Evolutionary conservation across 2,329 filamentous ascomycete species (phyloP).

Genomic region (Cercospora sp.): DNA sequence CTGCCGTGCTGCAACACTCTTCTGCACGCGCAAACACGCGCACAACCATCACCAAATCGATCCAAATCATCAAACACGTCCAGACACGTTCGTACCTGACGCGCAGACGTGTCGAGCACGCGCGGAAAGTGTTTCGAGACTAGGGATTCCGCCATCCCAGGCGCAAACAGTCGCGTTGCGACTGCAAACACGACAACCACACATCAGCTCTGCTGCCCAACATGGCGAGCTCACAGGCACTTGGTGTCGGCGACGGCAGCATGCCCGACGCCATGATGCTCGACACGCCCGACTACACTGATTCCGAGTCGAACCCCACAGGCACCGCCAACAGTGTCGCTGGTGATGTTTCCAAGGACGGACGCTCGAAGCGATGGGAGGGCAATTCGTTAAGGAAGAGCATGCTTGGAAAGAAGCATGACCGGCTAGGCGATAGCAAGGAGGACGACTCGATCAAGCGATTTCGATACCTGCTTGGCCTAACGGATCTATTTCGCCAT

Average conservation of each 20-base stretch:
- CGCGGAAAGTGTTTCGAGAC: conserved; percentile 12
- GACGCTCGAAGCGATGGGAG: conserved; percentile 80
- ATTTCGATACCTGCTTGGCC: conserved; percentile 89
- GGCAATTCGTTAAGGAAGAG: conserved; percentile 86
- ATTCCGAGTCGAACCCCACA: conserved; percentile 66
- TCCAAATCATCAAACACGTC: conserved; percentile 9
- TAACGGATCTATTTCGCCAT: conserved; percentile 96
- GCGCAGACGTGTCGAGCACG: conserved; percentile 15
- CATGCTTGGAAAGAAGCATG: conserved; percentile 93
- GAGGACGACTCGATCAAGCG: conserved; percentile 93
- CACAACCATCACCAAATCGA: conserved; percentile 11
- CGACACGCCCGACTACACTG: conserved; percentile 65
- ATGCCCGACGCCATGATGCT: conserved; percentile 42
- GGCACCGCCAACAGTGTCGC: conserved; percentile 79
- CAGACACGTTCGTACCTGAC: not conserved
- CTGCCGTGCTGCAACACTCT: conserved; percentile 2
- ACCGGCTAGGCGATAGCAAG: conserved; percentile 88
- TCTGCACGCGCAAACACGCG: conserved; percentile 12
- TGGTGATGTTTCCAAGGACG: conserved; percentile 71
- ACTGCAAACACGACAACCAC: not conserved
- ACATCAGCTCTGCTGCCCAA: conserved; percentile 11
- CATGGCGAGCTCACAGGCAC: conserved; percentile 29
- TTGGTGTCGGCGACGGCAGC: conserved; percentile 37
- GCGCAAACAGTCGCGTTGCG: conserved; percentile 20
- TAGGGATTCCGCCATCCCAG: conserved; percentile 10